Evolutionary conservation across 805 yeast genomes (phyloP).

Genomic region (Ogataea methanolica): DNA sequence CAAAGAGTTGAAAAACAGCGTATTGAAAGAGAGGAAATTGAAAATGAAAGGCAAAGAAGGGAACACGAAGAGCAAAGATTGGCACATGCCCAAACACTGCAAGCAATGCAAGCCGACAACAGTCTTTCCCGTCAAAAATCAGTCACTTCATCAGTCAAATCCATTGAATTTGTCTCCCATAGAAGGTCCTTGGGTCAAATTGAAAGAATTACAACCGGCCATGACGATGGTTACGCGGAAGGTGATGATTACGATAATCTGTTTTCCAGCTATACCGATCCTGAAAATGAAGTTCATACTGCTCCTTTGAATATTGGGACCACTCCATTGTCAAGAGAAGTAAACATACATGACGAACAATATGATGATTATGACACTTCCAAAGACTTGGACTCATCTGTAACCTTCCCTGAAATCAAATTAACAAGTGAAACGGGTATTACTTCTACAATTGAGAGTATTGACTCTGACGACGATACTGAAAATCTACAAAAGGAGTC

Average conservation of each 20-base stretch:
- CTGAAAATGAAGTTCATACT: slow-evolving; percentile 16
- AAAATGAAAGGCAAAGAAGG: slow-evolving; percentile 2
- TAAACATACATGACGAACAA: not conserved
- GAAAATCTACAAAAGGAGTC: slow-evolving; percentile 2
- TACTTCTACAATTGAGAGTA: not conserved
- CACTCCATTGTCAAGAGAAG: not conserved
- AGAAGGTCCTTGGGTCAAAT: slow-evolving; percentile 24
- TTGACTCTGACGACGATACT: not conserved
- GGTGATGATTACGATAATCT: slow-evolving; percentile 21
- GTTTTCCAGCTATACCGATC: slow-evolving; percentile 27
- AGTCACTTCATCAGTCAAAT: slow-evolving; percentile 13
- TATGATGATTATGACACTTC: not conserved
- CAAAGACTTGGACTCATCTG: slow-evolving; percentile 15
- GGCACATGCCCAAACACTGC: not conserved
- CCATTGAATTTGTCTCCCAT: slow-evolving; percentile 31
- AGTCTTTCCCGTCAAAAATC: slow-evolving; percentile 2
- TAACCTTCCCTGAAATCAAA: slow-evolving; percentile 17
- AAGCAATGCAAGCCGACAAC: not conserved
- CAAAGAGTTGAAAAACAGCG: not conserved
- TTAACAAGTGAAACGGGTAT: slow-evolving; percentile 1
- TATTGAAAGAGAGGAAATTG: not conserved
- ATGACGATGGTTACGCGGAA: slow-evolving; percentile 16
- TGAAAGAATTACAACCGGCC: slow-evolving; percentile 13
- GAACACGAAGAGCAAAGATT: slow-evolving; percentile 3
- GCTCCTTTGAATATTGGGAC: slow-evolving; percentile 19